A percentile compares a stretch with the other conserved stretches of the same genome.
Evolutionary conservation across 306 rosid species (phyloP).

Genomic region (Senna tora): DNA sequence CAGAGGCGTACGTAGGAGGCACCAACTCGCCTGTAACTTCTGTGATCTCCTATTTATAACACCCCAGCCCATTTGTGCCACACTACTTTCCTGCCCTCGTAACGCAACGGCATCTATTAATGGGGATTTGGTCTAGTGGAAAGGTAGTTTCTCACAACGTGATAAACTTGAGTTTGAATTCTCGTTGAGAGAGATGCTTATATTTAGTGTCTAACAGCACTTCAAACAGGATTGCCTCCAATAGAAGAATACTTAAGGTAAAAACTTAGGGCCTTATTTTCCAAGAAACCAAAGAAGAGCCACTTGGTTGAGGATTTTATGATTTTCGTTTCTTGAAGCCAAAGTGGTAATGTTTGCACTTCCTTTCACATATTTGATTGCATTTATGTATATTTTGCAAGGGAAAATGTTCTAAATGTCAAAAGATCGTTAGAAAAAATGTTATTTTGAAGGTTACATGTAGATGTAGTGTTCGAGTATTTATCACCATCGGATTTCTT

Average conservation of each 20-base stretch:
- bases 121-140: too few relatives aligned
- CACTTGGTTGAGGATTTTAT: slow-evolving; percentile 21
- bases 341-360: slow-evolving; percentile 22
- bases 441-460: not conserved
- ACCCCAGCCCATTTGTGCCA: slow-evolving; percentile 11
- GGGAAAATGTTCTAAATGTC: slow-evolving; percentile 3
- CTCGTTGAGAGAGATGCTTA: too few relatives aligned
- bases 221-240: too few relatives aligned
- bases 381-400: slow-evolving; percentile 7
- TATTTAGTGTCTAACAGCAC: too few relatives aligned
- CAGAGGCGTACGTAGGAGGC: slow-evolving; percentile 24
- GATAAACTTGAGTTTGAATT: too few relatives aligned
- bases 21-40: slow-evolving; percentile 25
- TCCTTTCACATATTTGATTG: slow-evolving; percentile 11
- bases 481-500: not conserved
- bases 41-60: slow-evolving; percentile 19
- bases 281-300: slow-evolving; percentile 15
- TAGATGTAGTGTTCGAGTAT: not conserved
- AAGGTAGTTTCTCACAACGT: too few relatives aligned
- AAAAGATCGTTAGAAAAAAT: not conserved
- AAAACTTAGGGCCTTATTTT: slow-evolving; percentile 9
- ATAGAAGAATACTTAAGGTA: too few relatives aligned
- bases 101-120: too few relatives aligned
- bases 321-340: slow-evolving; percentile 5
- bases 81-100: slow-evolving; percentile 11